Conservation (phyloP, 2,329 filamentous ascomycete species). For the Samsoniella hepiali region DNA sequence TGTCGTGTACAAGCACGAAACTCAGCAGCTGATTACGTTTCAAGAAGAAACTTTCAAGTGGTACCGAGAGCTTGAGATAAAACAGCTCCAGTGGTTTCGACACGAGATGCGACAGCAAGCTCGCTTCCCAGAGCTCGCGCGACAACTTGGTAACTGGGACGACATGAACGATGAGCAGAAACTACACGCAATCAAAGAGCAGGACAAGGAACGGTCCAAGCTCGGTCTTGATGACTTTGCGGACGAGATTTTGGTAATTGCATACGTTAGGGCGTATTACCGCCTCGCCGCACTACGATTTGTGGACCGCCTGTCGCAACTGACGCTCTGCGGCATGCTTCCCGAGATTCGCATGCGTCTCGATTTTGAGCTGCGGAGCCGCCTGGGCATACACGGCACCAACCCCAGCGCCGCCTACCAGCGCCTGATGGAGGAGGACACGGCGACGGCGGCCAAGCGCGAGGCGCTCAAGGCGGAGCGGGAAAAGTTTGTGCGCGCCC, state of each 20-base stretch:
- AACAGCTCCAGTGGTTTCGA: constrained; percentile 45
- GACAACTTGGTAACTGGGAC: constrained; percentile 38
- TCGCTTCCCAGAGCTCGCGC: constrained; percentile 30
- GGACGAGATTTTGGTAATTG: constrained; percentile 59
- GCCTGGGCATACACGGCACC: constrained; percentile 39
- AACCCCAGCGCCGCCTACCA: constrained; percentile 34
- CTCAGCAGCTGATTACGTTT: constrained; percentile 54
- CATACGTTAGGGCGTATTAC: constrained; percentile 67
- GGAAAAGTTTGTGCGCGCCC: constrained; percentile 45
- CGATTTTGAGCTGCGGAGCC: constrained; percentile 41
- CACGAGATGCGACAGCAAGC: constrained; percentile 48
- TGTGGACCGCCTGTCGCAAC: constrained; percentile 51
- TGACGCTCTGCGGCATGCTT: constrained; percentile 48
- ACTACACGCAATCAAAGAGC: constrained; percentile 40
- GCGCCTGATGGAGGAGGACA: constrained; percentile 49
- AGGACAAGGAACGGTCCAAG: constrained; percentile 41
- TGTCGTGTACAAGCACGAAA: constrained; percentile 52
- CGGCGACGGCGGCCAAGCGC: constrained; percentile 39
- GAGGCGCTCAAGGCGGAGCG: constrained; percentile 42
- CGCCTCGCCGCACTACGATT: constrained; percentile 63
- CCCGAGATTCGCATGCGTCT: constrained; percentile 41
- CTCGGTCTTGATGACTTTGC: constrained; percentile 57
- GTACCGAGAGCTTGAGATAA: constrained; percentile 45
- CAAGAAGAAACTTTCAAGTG: constrained; percentile 47
- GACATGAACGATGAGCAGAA: constrained; percentile 49